These are phyloP conservation scores for Colletotrichum incanum DNA, from an alignment of 2,329 filamentous ascomycete species.

Conservation along the genomic window DNA sequence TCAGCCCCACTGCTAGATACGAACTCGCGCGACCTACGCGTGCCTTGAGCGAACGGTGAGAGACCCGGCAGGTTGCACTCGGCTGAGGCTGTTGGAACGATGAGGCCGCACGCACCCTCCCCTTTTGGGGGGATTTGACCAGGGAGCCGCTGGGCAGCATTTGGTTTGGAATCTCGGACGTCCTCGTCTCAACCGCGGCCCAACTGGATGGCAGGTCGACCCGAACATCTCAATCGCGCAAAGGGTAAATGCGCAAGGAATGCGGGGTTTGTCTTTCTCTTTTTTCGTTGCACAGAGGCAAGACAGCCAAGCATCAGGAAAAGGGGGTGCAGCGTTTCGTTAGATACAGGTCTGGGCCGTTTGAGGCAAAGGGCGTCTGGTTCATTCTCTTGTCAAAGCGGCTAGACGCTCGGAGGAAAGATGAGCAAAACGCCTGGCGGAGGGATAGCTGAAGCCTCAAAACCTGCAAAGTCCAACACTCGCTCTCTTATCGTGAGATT, in stretches of 20 bases:
- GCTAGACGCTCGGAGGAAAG: background rate
- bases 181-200: background rate
- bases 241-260: background rate
- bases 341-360: conserved; percentile 16
- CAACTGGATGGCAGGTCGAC: background rate
- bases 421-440: background rate
- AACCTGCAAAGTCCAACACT: background rate
- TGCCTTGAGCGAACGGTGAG: background rate
- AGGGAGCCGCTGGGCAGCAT: background rate
- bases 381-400: background rate
- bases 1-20: background rate
- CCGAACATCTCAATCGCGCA: background rate
- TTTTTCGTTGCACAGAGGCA: background rate
- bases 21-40: background rate
- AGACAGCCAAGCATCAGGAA: background rate
- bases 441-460: background rate
- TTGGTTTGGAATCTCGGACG: background rate
- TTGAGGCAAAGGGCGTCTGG: conserved; percentile 16
- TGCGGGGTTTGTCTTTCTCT: conserved; percentile 13
- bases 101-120: background rate
- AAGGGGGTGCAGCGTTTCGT: conserved; percentile 18
- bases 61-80: background rate
- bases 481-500: background rate
- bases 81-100: background rate
- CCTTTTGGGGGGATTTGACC: background rate